Evolutionary conservation across 208 protist species (phyloP), one percentile per base, ranked within the genome.

Genomic region (Leptomonas pyrrhocoris): DNA sequence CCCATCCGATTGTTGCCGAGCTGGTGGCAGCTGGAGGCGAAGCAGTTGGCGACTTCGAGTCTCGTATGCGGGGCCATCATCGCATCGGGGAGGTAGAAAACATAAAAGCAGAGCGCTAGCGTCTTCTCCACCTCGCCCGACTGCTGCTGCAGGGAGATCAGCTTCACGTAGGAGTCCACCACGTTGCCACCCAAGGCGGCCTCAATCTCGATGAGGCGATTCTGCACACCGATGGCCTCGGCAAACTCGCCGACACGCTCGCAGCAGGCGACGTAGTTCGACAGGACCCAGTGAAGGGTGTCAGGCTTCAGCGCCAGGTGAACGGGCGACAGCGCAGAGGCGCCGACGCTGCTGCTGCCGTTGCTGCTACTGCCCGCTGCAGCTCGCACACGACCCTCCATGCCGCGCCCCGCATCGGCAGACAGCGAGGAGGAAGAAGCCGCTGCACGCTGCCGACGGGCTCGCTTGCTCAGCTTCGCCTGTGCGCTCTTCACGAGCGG

Each of bases 221-320:
- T 80, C 68, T 92, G 79, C 53, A 61, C 81, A 25, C 67, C 76
- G 27, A 89, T 46, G 2, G 89, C 89, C 72, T 77, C 76, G 1
- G 71, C 68, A 64, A 68, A 78, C 46, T 76, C 71, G 7, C 74
- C 77, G 40, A 90, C 50, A 18, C 85, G 83, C 73, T 88, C 84
- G 68, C 81, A 90, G 70, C 85, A 90, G 27, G 64, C 74, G 27
- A 90, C 86, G 53, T 86, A 89, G 70, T 90, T 89, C 53, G 74
- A 77, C 67, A 92, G 60, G 23, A 84, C 80, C 81, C 83, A 94
- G 64, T 85, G 84, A 21, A 88, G 53, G 5, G 67, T 75, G 61
- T 88, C 84, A 15, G 83, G 80, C 53, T 86, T 76, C 19, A 85
- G 58, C 31, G 69, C 28, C 27, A 74, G 5, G 49, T 46, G 45